phyloP scores from a whole-genome alignment of 2,329 filamentous ascomycete genomes.

The Fusarium nodosum region DNA sequence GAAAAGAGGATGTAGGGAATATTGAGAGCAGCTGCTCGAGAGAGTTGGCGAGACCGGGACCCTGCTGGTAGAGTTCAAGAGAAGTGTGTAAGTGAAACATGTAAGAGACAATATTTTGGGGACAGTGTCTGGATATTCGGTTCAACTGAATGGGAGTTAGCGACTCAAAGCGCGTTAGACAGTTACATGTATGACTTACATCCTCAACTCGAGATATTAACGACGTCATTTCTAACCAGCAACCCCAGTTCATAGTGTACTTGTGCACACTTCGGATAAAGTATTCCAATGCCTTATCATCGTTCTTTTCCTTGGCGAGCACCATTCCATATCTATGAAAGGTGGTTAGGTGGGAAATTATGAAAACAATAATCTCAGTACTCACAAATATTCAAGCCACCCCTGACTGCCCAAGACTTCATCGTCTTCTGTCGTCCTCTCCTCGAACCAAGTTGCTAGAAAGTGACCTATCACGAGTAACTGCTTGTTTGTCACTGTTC shows the following conservation, averaged over 20 bases:
- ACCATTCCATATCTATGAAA: conserved; percentile 82
- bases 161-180: conserved; percentile 42
- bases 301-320: conserved; percentile 90
- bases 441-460: conserved; percentile 84
- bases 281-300: conserved; percentile 85
- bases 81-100: conserved; percentile 94
- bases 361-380: conserved; percentile 9
- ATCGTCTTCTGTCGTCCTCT: conserved; percentile 70
- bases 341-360: conserved; percentile 8
- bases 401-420: conserved; percentile 78
- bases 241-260: conserved; percentile 96
- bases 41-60: conserved; percentile 78
- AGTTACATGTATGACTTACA: conserved; percentile 63
- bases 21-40: conserved; percentile 84
- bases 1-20: conserved; percentile 89
- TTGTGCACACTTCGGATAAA: conserved; percentile 89
- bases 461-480: conserved; percentile 80
- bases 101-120: conserved; percentile 91
- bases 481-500: conserved; percentile 87
- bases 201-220: conserved; percentile 85
- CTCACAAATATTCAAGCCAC: conserved; percentile 88
- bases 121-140: conserved; percentile 77
- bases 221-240: conserved; percentile 92
- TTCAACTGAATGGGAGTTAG: conserved; percentile 69
- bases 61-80: conserved; percentile 91